phyloP scores from a whole-genome alignment of 495 filamentous ascomycete species.

The Xylaria palmicola region DNA sequence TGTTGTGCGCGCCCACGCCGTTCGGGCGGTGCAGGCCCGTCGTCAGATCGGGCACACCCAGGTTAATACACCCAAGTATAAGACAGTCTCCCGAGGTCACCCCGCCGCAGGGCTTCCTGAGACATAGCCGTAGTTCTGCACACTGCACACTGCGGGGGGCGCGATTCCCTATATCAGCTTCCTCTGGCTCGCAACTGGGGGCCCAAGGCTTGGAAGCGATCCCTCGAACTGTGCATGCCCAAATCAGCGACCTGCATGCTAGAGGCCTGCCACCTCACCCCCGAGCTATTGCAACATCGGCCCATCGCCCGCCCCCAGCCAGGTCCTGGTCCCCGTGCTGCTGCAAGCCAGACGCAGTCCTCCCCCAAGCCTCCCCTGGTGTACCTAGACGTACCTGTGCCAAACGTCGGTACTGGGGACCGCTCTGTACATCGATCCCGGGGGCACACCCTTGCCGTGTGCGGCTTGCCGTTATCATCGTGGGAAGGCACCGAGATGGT shows the following conservation, averaged over 20 bases:
- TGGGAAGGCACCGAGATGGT: constrained; percentile 31
- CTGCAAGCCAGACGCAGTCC: constrained; percentile 30
- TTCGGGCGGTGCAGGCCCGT: constrained; percentile 5
- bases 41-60: background rate
- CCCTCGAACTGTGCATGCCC: constrained; percentile 37
- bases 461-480: constrained; percentile 33
- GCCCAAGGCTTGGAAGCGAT: constrained; percentile 30
- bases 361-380: constrained; percentile 16
- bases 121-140: constrained; percentile 10
- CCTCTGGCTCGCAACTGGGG: constrained; percentile 23
- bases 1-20: too few species aligned
- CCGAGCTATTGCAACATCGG: constrained; percentile 39
- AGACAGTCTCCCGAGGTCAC: constrained; percentile 8
- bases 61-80: constrained; percentile 2
- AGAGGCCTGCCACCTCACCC: constrained; percentile 38
- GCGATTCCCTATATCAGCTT: constrained; percentile 20
- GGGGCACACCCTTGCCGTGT: constrained; percentile 31
- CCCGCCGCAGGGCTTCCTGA: background rate
- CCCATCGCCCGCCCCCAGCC: constrained; percentile 33
- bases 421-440: constrained; percentile 30
- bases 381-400: constrained; percentile 37
- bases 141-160: constrained; percentile 8
- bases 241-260: constrained; percentile 37
- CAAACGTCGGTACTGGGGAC: constrained; percentile 31
- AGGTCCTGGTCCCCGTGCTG: constrained; percentile 20